Percentiles rank a stretch among this genome's conserved stretches.
These are phyloP conservation scores for Blastobotrys americana DNA, from an alignment of 805 yeast species.

Conservation along the genomic window DNA sequence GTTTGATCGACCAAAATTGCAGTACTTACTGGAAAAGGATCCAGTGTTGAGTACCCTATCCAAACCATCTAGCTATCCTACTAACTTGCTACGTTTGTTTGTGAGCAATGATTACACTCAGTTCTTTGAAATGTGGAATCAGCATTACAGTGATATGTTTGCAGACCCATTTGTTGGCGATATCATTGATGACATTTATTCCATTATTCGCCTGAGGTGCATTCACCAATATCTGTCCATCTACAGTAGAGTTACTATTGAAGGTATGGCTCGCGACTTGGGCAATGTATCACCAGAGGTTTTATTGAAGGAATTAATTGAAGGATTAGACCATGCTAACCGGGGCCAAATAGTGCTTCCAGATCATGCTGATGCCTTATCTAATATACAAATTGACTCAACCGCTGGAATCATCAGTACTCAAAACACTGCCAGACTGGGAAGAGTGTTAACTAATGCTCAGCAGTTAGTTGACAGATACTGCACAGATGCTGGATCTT, in stretches of 20 bases:
- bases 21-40: conserved; percentile 15
- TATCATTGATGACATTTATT: background rate
- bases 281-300: background rate
- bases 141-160: conserved; percentile 4
- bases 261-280: conserved; percentile 7
- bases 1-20: conserved; percentile 10
- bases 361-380: no score
- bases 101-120: conserved; percentile 5
- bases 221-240: conserved; percentile 10
- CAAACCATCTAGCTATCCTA: conserved; percentile 1
- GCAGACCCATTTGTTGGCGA: conserved; percentile 10
- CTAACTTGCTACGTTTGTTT: conserved; percentile 4
- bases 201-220: conserved; percentile 7
- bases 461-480: background rate
- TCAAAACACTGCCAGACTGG: background rate
- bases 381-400: background rate
- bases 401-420: background rate
- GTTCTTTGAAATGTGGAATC: conserved; percentile 8
- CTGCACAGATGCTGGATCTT: background rate
- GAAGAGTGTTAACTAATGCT: background rate
- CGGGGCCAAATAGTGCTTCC: no score
- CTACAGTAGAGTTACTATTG: conserved; percentile 5
- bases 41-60: conserved; percentile 5
- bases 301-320: background rate
- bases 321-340: background rate